A percentile compares a stretch with the other conserved stretches of the same genome.
Evolutionary conservation across 768 basidiomycete genomes (phyloP).

Genomic region (Suillus occidentalis): DNA sequence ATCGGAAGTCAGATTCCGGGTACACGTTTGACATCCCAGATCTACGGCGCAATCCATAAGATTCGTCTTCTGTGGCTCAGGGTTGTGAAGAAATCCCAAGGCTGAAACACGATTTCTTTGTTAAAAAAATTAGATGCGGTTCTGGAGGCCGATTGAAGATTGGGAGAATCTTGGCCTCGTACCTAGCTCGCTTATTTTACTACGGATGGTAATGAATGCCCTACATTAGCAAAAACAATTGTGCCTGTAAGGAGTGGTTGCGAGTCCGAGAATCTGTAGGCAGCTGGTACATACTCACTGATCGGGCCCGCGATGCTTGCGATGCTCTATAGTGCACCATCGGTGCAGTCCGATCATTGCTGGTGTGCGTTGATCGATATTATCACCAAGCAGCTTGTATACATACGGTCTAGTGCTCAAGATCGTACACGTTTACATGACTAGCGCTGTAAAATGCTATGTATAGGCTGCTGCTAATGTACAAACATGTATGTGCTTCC

Average conservation of each 20-base stretch:
- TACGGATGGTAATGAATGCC: neutral
- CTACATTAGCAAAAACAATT: neutral
- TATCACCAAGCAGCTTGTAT: too few relatives aligned
- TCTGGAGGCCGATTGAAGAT: neutral
- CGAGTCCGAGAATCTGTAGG: neutral
- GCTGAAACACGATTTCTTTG: neutral
- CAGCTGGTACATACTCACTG: neutral
- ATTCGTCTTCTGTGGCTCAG: neutral
- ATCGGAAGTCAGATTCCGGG: neutral
- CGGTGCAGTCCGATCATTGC: neutral
- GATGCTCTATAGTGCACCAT: neutral
- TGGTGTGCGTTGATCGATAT: too few relatives aligned
- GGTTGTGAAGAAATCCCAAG: neutral
- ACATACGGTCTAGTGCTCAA: too few relatives aligned
- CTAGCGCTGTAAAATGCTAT: neutral
- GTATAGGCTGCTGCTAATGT: slow-evolving; percentile 6
- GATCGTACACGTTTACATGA: neutral
- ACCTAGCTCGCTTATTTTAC: neutral
- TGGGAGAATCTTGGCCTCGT: neutral
- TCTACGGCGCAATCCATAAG: neutral
- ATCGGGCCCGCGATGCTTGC: neutral
- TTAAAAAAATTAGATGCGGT: neutral
- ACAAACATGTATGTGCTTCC: slow-evolving; percentile 4
- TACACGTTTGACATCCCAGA: neutral
- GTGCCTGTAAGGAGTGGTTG: neutral